Evolutionary conservation across 768 basidiomycete species (phyloP).

Genomic region (Leccinellum rugosiceps): DNA sequence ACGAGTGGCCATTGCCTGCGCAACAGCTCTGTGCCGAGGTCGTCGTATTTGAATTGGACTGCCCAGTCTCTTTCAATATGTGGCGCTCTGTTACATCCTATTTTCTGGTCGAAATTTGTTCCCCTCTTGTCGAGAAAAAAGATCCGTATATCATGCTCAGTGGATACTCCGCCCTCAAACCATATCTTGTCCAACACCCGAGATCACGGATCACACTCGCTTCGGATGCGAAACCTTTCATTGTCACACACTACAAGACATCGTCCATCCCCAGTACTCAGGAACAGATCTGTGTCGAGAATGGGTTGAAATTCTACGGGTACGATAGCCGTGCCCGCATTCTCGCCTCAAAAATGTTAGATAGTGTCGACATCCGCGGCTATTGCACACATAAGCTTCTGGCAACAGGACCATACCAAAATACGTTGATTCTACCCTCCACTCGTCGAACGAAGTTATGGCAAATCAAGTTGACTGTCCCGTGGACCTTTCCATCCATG

Average conservation of each 20-base stretch:
- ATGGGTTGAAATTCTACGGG: slow-evolving; percentile 31
- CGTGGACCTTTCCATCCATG: slow-evolving; percentile 40
- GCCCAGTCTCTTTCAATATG: slow-evolving; percentile 38
- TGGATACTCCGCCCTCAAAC: slow-evolving; percentile 9
- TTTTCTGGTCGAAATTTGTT: slow-evolving; percentile 37
- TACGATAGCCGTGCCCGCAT: slow-evolving; percentile 25
- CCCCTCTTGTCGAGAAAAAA: not conserved
- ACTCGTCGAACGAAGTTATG: slow-evolving; percentile 44
- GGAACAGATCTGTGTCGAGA: slow-evolving; percentile 29
- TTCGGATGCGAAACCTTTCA: slow-evolving; percentile 24
- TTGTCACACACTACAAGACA: slow-evolving; percentile 12
- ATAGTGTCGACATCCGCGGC: slow-evolving; percentile 7
- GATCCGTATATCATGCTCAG: slow-evolving; percentile 15
- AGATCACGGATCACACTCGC: slow-evolving; percentile 21
- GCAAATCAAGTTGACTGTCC: slow-evolving; percentile 42
- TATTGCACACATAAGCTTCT: slow-evolving; percentile 35
- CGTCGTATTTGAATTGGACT: slow-evolving; percentile 41
- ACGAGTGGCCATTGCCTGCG: slow-evolving; percentile 35
- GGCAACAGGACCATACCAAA: slow-evolving; percentile 31
- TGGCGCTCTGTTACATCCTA: slow-evolving; percentile 44
- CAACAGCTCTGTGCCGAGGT: slow-evolving; percentile 19
- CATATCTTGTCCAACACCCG: slow-evolving; percentile 13
- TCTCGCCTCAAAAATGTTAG: slow-evolving; percentile 16
- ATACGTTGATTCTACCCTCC: slow-evolving; percentile 34
- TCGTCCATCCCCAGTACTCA: slow-evolving; percentile 12